phyloP scores from a whole-genome alignment of 2,329 filamentous ascomycete genomes.

The Penicillium italicum region DNA sequence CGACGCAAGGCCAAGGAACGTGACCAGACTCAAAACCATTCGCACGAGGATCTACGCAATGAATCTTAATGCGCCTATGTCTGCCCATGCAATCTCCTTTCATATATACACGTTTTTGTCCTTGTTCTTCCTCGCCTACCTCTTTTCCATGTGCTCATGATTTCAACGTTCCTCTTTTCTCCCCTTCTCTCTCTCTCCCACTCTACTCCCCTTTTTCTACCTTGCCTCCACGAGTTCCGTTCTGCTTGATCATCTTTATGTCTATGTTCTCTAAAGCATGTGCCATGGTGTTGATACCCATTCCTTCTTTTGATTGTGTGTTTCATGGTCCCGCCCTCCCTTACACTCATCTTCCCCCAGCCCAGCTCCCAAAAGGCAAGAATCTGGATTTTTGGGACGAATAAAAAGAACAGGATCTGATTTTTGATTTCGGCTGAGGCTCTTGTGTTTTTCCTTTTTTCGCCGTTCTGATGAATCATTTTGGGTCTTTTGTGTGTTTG shows the following conservation, averaged over 20 bases:
- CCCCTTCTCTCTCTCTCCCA: conserved; percentile 3
- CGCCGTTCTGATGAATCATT: conserved; percentile 8
- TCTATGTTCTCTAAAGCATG: conserved; percentile 33
- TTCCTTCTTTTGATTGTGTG: conserved; percentile 32
- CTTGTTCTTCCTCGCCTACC: conserved; percentile 10
- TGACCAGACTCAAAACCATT: conserved; percentile 34
- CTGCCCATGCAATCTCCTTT: conserved; percentile 27
- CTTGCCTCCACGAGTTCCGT: conserved; percentile 8
- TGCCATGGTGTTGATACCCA: conserved; percentile 45
- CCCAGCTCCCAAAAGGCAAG: conserved; percentile 1
- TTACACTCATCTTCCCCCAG: conserved; percentile 6
- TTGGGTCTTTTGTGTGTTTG: conserved; percentile 15
- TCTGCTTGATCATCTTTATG: conserved; percentile 3
- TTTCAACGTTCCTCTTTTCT: conserved; percentile 28
- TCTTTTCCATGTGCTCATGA: conserved; percentile 34
- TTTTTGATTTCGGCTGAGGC: conserved; percentile 1
- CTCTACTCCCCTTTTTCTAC: conserved; percentile 11
- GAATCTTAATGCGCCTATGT: conserved; percentile 23
- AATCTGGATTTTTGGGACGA: conserved; percentile 1
- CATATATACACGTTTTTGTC: conserved; percentile 20
- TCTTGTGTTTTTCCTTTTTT: conserved; percentile 1
- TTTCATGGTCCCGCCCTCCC: conserved; percentile 18
- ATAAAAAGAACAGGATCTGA: conserved; percentile 2
- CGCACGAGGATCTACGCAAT: conserved; percentile 35
- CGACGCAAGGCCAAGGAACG: conserved; percentile 43